Conservation (phyloP, 805 yeast species). For the Grigorovia humatica region DNA sequence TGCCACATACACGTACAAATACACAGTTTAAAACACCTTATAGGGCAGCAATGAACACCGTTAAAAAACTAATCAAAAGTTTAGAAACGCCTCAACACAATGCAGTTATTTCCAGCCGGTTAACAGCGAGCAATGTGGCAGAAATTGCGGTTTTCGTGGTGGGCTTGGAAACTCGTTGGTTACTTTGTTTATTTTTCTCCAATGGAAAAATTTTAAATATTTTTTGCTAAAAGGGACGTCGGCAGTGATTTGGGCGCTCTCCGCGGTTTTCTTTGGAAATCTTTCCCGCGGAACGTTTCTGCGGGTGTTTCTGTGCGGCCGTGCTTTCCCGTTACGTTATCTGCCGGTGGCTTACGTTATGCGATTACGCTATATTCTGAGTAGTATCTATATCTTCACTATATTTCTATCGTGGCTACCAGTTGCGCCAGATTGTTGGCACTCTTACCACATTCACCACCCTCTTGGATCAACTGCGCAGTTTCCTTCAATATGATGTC, state of each 20-base stretch:
- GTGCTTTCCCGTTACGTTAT: too few species aligned
- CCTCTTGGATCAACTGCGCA: conserved; percentile 47
- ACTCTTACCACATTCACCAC: conserved; percentile 58
- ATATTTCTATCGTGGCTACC: background rate
- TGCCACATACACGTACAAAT: background rate
- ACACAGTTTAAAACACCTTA: background rate
- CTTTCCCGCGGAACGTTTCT: too few species aligned
- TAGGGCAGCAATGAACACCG: background rate
- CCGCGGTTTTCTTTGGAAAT: too few species aligned
- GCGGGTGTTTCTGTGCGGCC: too few species aligned
- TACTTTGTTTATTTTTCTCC: background rate
- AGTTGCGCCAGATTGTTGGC: conserved; percentile 27
- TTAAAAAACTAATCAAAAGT: background rate
- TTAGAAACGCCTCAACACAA: background rate
- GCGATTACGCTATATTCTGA: too few species aligned
- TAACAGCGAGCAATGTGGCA: background rate
- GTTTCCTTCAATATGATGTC: conserved; percentile 42
- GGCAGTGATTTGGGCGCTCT: background rate
- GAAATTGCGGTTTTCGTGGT: background rate
- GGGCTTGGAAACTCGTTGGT: background rate
- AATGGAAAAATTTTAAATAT: background rate
- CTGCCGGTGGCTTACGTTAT: too few species aligned
- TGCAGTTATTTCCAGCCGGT: background rate
- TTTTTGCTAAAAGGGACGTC: background rate
- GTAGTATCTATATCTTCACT: background rate